Base-by-base conservation (phyloP, 2,329 filamentous ascomycete genomes). In the Botrytis fragariae region DNA sequence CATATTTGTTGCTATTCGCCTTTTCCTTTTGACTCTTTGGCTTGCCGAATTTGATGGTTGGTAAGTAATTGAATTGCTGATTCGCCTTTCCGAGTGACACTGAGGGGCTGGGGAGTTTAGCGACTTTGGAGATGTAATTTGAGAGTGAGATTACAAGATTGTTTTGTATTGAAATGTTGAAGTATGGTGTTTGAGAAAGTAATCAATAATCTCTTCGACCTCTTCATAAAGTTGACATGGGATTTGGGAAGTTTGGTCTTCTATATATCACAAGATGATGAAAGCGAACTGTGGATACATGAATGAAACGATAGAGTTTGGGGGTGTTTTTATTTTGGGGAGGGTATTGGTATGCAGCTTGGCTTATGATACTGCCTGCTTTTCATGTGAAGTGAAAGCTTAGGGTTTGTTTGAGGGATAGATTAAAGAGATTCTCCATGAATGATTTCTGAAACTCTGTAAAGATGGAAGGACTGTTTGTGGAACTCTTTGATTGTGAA, bases 1-100 rank as follows among this genome's bases (percentile, higher is more conserved):
- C 83, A 84, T 84, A 64, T 35, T 35, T 44, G 1, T 14, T 37
- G 45, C 4, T 37, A 39, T 12, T 22, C n/a, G 5, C 25, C 35
- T 32, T 18, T 20, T 14, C 4, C 16, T 39, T 39, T 42, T 5
- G 1, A 7, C 6, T 20, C 4, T n/a, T 37, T 12, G 0, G 20
- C 35, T 29, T 57, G 4, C 7, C 14, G 7, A n/a, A 1, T 42
- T 39, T 39, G 35, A 2, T n/a, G 4, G 6, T n/a, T n/a, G 35
- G 12, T 0, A 42, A 29, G 51, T 29, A 3, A 4, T 29, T 18
- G 14, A 14, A 32, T 57, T 57, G 51, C n/a, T 9, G 51, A 8
- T 57, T 3, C 14, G n/a, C 51, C n/a, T 9, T 62, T 18, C 22
- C 39, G 9, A 6, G 18, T 39, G 35, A 8, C 25, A 39, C 10